phyloP scores from a whole-genome alignment of 257 asterid genomes.

The Paulownia fortunei region DNA sequence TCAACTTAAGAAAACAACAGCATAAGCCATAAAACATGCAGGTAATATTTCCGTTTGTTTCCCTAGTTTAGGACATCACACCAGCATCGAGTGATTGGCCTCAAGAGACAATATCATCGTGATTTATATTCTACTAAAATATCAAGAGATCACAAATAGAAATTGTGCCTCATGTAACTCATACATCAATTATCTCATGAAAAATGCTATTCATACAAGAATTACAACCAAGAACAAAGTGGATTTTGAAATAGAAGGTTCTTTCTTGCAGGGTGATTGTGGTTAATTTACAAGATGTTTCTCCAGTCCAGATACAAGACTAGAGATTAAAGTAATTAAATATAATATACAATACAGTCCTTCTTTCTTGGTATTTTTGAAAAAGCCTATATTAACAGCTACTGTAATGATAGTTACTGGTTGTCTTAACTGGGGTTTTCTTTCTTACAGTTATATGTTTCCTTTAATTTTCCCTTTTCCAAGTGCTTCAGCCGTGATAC shows the following conservation, averaged over 20 bases:
- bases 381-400: not conserved
- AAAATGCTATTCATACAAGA: constrained; percentile 11
- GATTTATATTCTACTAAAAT: not conserved
- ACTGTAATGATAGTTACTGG: not conserved
- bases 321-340: not conserved
- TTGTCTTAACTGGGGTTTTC: not conserved
- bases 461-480: not conserved
- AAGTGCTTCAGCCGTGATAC: too few species aligned
- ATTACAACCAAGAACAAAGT: not conserved
- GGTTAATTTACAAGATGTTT: not conserved
- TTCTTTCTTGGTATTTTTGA: not conserved
- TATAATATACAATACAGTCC: not conserved
- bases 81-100: not conserved
- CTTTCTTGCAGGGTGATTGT: not conserved
- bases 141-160: not conserved
- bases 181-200: not conserved
- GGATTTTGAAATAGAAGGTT: not conserved
- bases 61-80: not conserved
- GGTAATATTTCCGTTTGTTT: not conserved
- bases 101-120: not conserved
- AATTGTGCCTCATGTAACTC: not conserved
- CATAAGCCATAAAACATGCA: too few species aligned
- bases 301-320: not conserved
- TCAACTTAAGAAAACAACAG: not conserved
- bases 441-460: not conserved